Evolutionary conservation across 495 filamentous ascomycete species (phyloP), one percentile per base, ranked within the genome.

Genomic region (Emericellopsis terricola): DNA sequence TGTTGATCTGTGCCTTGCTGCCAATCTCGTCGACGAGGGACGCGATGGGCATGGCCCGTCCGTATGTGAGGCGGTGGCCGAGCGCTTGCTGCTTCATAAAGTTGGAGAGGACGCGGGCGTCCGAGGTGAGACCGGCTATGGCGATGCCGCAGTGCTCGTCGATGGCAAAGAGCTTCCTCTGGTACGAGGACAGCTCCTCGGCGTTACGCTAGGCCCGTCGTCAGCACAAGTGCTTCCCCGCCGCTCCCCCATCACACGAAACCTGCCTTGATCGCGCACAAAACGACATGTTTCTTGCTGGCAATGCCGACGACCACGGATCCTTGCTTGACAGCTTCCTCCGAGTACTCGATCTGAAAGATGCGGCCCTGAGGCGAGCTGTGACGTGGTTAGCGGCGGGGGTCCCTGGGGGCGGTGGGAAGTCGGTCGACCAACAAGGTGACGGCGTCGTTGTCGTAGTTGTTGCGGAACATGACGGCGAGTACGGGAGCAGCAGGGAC

Each of bases 51-150:
- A 97, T 85, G 37, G 84, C 73, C 32, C 89, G 87, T 59, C 77
- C 85, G 69, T 92, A 96, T 37, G 85, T 91, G 49, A 97, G 79
- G 49, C 83, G 83, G 38, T 83, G 84, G 51, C 82, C 79, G 46
- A 97, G 83, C 33, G 81, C 91, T 60, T 96, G 89, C 60, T 92
- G 83, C 64, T 94, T 94, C 89, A 97, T 94, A 69, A 93, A 96
- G 72, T 96, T 96, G 65, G 86, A 94, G 47, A 97, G 85, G 49
- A 97, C 89, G 45, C 89, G 86, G 53, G 89, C 91, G 62, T 97
- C 89, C 41, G 89, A 94, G 36, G 91, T 87, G 38, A 97, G 81
- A 41, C 89, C 89, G 47, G 89, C 89, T 52, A 97, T 87, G 46
- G 87, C 83, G 52, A 96, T 71, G 45, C 85, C 89, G 48, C 89